Evolutionary conservation across 345 rosid genomes (phyloP).

Genomic region (Euphorbia peplus): DNA sequence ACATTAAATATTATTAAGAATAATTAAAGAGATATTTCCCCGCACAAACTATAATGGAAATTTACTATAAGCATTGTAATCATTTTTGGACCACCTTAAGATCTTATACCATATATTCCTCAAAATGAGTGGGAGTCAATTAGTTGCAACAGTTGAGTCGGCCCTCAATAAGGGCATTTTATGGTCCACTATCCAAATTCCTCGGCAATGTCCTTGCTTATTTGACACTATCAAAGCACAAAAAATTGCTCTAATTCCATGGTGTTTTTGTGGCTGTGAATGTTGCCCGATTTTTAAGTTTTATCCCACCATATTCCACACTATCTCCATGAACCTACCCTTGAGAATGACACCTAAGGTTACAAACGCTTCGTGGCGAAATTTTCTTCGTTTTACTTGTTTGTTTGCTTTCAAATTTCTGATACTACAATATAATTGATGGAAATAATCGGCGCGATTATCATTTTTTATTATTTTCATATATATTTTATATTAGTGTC

Average conservation of each 20-base stretch:
- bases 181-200: background rate
- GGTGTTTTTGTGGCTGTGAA: background rate
- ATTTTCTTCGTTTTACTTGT: background rate
- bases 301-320: constrained; percentile 26
- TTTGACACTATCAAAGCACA: background rate
- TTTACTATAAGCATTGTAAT: no score
- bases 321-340: background rate
- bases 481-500: no score
- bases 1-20: no score
- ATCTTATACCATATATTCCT: background rate
- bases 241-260: no score
- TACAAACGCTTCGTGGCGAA: background rate
- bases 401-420: no score
- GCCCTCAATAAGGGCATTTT: background rate
- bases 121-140: background rate
- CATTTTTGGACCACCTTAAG: background rate
- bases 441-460: no score
- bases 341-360: constrained; percentile 26
- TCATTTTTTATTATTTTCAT: no score
- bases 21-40: no score
- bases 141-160: background rate
- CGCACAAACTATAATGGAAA: no score
- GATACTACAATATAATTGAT: no score
- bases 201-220: background rate
- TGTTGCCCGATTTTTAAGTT: background rate